Evolutionary conservation across 2,329 filamentous ascomycete species (phyloP), one percentile per base, ranked within the genome.

Genomic region (Diaporthe nobilis): DNA sequence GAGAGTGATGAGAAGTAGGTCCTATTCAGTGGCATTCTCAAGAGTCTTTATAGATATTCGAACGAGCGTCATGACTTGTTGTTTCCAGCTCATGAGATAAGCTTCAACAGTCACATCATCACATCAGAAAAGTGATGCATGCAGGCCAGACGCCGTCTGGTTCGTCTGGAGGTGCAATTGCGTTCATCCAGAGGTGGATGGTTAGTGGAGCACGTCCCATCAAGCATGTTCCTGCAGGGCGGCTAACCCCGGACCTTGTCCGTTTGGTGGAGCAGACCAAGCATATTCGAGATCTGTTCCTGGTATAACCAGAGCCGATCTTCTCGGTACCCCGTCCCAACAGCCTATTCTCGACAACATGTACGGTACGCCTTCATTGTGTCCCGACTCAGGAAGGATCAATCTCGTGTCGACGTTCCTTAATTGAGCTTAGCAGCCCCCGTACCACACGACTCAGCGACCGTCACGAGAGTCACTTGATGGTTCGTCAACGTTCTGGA

Each of bases 391-490:
- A 61, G 58, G 58, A 61, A 42, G 37, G 37, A 61, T 42, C 58
- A 42, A 28, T 61, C 5, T 61, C 58, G 58, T 61, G 57, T 60
- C 6, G 37, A 7, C 37, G n/a, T 42, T 49, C 5, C 58, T 61
- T 42, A 28, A 61, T 61, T 5, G 58, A 61, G 22, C 15, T 28
- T 61, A 61, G 58, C 58, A 28, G 58, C 37, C 58, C 58, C 58
- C 58, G n/a, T 61, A 44, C 22, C 58, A 42, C 57, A 60, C 58
- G 58, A 61, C 58, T 61, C 58, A 61, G 58, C 37, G 28, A 61
- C 34, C 58, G 37, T 61, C 58, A 61, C 58, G 58, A 42, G n/a
- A 28, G 58, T 42, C 22, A 61, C 58, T 61, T 42, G 22, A 17
- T 42, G 20, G 58, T 25, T 15, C 10, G 37, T 25, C 58, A 61